Base-by-base conservation (phyloP, 208 protist species). In the Phytomonas francai region DNA sequence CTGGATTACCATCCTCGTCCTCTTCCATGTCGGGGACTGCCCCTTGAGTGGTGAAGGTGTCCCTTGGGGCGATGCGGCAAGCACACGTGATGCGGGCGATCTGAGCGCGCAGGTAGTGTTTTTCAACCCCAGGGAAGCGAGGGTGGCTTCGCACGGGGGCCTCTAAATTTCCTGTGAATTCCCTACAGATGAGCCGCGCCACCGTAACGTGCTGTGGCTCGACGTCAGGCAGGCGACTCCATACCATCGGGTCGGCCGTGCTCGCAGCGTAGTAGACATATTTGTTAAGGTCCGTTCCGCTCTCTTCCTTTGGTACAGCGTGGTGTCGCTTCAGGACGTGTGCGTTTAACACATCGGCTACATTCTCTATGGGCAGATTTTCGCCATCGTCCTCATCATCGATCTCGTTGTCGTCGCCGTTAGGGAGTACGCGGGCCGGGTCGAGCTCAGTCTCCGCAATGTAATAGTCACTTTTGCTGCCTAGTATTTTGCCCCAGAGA, bases 71-170 rank as follows among this genome's bases (percentile, higher is more conserved):
- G 33, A 98, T 79, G n/a, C 80, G 83, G 76, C 83, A 93, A 7
- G 83, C 79, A 68, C 80, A 88, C 27, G 81, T 81, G 74, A 98
- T 98, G 78, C 97, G 93, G 22, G 97, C 92, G 66, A 98, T 97
- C 77, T 98, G 95, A 11, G 97, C 95, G 22, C 97, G 90, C 59
- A 98, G 80, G 77, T 97, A 97, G 75, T 97, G 80, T 67, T 82
- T 84, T 79, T 98, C 97, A 8, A 76, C 66, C 14, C 97, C 97
- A 3, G 94, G 86, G 65, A 98, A 98, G 39, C 79, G 76, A 45
- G 97, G 97, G 73, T 97, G 95, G 22, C 78, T 80, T 64, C 82
- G 65, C 8, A 98, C 87, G 6, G 81, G 31, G 28, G 82, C 83
- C 14, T 95, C 83, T 28, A 98, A 77, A 74, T 97, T 78, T 51